Conservation (phyloP, 495 filamentous ascomycete species). For the Trichoderma virens region DNA sequence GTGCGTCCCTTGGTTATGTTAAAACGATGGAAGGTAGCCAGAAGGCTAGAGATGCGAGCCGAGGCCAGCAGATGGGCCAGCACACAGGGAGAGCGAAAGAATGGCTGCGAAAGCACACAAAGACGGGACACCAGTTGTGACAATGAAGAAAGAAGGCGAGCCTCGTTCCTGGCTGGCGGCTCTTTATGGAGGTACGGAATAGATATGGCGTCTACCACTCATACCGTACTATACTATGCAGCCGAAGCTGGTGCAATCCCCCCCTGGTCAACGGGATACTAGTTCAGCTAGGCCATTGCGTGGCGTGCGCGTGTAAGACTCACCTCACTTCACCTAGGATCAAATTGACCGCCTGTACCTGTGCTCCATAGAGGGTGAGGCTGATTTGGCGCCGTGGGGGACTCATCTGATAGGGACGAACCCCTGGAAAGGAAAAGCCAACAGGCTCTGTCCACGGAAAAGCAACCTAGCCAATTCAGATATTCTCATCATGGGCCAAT, state of each 20-base stretch:
- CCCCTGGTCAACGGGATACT: conserved; percentile 1
- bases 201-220: not conserved
- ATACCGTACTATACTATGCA: not conserved
- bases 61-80: not conserved
- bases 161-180: not conserved
- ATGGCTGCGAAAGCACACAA: not conserved
- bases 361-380: not conserved
- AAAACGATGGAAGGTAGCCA: not conserved
- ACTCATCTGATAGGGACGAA: not conserved
- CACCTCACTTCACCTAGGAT: not conserved
- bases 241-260: not conserved
- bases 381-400: not conserved
- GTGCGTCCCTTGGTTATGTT: not conserved
- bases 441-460: no score
- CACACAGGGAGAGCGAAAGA: not conserved
- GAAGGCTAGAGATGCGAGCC: not conserved
- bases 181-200: not conserved
- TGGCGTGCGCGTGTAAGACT: conserved; percentile 3
- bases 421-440: no score
- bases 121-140: not conserved
- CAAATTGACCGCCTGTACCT: conserved; percentile 7
- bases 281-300: not conserved
- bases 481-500: no score
- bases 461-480: no score
- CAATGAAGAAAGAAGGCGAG: not conserved